Base-by-base conservation (phyloP, 306 rosid genomes). In the Morella rubra region DNA sequence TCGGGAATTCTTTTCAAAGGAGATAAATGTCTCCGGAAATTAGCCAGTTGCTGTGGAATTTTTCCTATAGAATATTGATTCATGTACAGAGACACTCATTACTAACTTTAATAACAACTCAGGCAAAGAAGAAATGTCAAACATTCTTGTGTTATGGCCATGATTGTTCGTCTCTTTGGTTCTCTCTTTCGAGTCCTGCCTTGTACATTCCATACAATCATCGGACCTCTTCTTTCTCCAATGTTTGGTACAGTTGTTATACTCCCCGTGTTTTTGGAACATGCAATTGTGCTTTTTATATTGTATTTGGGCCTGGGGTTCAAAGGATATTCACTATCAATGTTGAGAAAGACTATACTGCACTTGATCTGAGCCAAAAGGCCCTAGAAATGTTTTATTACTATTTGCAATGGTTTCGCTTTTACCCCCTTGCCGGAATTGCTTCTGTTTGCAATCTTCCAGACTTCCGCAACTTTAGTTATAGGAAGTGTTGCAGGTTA, bases 21-120 rank as follows among this genome's bases (percentile, higher is more conserved):
- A 69, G 60, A 65, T 86, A 79, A 85, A 86, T 77, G 65, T 71
- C 49, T 78, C 72, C 72, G 73, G 80, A 84, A 79, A 82, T 83
- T 87, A 60, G 83, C 77, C 81, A 79, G 86, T 85, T 81, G 59
- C 84, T 24, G 82, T 71, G 85, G 86, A 80, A 81, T 83, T 83
- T 89, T 85, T 83, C 85, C 81, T 78, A 84, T 74, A 79, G 83
- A 72, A 73, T 61, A 93, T 86, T 87, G 85, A 75, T 86, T 86
- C 71, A 81, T 93, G 97, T 93, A 91, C 84, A 93, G 88, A 79
- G n/a, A 73, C 81, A 71, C 72, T 82, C 69, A 24, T 54, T 42
- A 59, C 58, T 65, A 49, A 74, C 81, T 78, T 83, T 81, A 77
- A 83, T 84, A 73, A 82, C 85, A 76, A 70, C 67, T 2, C 78